A percentile compares a stretch with the other conserved stretches of the same genome.
Evolutionary conservation across 768 basidiomycete species (phyloP).

Genomic region (Arthromyces matolae): DNA sequence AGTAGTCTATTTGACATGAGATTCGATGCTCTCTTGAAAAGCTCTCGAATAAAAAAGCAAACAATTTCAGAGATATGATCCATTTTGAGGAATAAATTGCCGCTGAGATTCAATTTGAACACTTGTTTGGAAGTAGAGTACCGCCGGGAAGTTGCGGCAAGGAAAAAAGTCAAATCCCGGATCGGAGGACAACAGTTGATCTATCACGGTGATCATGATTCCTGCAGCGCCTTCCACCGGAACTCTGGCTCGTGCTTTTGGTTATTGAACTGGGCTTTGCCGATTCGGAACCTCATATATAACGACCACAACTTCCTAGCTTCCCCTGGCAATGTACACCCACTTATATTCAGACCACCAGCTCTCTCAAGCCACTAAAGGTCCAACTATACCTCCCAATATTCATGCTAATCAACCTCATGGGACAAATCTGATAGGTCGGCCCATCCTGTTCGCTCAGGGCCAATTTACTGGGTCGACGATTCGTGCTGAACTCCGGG

Average conservation of each 20-base stretch:
- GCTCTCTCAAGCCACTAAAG: constrained; percentile 4
- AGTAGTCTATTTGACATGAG: constrained; percentile 1
- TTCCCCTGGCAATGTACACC: constrained; percentile 11
- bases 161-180: constrained; percentile 3
- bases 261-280: constrained; percentile 8
- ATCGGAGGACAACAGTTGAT: constrained; percentile 8
- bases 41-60: not conserved
- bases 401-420: constrained; percentile 15
- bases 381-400: constrained; percentile 6
- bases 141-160: constrained; percentile 8
- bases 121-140: not conserved
- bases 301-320: not conserved
- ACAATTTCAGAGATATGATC: not conserved
- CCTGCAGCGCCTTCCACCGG: constrained; percentile 21
- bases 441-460: constrained; percentile 49
- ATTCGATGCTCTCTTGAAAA: not conserved
- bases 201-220: constrained; percentile 9
- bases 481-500: constrained; percentile 50
- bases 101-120: not conserved
- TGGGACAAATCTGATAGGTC: constrained; percentile 36
- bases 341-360: constrained; percentile 14
- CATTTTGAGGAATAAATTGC: not conserved
- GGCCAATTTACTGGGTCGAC: constrained; percentile 62
- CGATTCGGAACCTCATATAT: not conserved
- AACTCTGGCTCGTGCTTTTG: constrained; percentile 10